Conservation (phyloP, 768 basidiomycete genomes). For the Jaapia argillacea region DNA sequence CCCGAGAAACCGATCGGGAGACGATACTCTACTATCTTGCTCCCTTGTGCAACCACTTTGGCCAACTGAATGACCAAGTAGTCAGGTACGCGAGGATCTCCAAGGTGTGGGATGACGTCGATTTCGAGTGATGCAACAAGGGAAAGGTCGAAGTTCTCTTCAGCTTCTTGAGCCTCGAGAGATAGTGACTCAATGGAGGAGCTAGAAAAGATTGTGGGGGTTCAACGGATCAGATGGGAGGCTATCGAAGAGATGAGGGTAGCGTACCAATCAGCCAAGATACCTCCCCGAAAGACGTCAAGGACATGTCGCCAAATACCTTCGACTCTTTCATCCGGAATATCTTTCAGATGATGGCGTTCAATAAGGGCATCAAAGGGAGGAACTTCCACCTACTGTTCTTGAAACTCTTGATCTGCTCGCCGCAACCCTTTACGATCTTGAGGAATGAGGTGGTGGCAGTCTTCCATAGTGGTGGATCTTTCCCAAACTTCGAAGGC, state of each 20-base stretch:
- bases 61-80: constrained; percentile 57
- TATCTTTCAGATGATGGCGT: constrained; percentile 22
- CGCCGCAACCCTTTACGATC: constrained; percentile 58
- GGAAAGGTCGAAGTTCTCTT: constrained; percentile 80
- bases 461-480: constrained; percentile 88
- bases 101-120: constrained; percentile 71
- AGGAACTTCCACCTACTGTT: not conserved
- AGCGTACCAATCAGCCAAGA: constrained; percentile 76
- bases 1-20: constrained; percentile 6
- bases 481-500: constrained; percentile 81
- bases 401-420: constrained; percentile 33
- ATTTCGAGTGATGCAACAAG: constrained; percentile 74
- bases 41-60: constrained; percentile 64
- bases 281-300: constrained; percentile 72
- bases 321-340: constrained; percentile 58
- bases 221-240: not conserved
- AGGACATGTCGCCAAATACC: constrained; percentile 81
- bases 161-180: constrained; percentile 57
- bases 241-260: not conserved
- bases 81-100: constrained; percentile 61
- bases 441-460: constrained; percentile 74
- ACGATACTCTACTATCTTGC: constrained; percentile 42
- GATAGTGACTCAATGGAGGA: constrained; percentile 46
- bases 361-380: not conserved
- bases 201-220: constrained; percentile 29